Percentiles rank a stretch among this genome's conserved stretches.
phyloP scores from a whole-genome alignment of 2,329 filamentous ascomycete species.

The Phaeosphaeria sp. region DNA sequence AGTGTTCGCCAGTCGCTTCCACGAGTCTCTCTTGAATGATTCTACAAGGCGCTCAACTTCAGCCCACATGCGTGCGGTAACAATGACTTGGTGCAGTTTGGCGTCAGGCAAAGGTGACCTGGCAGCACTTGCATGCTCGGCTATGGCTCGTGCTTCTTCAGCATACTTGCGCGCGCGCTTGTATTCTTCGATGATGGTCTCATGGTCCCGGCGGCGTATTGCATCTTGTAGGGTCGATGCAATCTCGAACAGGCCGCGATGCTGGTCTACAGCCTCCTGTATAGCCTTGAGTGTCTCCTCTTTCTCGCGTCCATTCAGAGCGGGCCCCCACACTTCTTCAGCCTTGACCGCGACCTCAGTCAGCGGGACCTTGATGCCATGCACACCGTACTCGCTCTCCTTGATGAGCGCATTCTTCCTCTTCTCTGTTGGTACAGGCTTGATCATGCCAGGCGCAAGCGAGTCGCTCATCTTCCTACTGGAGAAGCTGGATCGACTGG shows the following conservation, averaged over 20 bases:
- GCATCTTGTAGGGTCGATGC: slow-evolving; percentile 78
- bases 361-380: slow-evolving; percentile 79
- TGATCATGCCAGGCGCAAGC: slow-evolving; percentile 32
- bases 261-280: slow-evolving; percentile 75
- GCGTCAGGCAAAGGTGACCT: slow-evolving; percentile 70
- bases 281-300: slow-evolving; percentile 86
- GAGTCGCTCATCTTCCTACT: slow-evolving; percentile 55
- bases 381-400: slow-evolving; percentile 67
- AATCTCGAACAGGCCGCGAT: slow-evolving; percentile 82
- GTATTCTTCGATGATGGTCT: slow-evolving; percentile 85
- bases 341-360: slow-evolving; percentile 92
- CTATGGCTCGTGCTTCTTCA: slow-evolving; percentile 76
- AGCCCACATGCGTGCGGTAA: slow-evolving; percentile 93
- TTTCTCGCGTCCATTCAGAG: slow-evolving; percentile 86
- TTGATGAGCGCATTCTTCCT: slow-evolving; percentile 92
- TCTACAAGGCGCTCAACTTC: slow-evolving; percentile 90
- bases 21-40: slow-evolving; percentile 85
- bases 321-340: slow-evolving; percentile 96
- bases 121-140: slow-evolving; percentile 58
- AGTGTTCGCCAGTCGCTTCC: slow-evolving; percentile 77
- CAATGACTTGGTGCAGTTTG: slow-evolving; percentile 83
- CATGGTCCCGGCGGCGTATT: slow-evolving; percentile 91
- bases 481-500: slow-evolving; percentile 67
- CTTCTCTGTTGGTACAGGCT: slow-evolving; percentile 56
- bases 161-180: slow-evolving; percentile 80